Evolutionary conservation across 768 basidiomycete species (phyloP).

Genomic region (Mycena chlorophos): DNA sequence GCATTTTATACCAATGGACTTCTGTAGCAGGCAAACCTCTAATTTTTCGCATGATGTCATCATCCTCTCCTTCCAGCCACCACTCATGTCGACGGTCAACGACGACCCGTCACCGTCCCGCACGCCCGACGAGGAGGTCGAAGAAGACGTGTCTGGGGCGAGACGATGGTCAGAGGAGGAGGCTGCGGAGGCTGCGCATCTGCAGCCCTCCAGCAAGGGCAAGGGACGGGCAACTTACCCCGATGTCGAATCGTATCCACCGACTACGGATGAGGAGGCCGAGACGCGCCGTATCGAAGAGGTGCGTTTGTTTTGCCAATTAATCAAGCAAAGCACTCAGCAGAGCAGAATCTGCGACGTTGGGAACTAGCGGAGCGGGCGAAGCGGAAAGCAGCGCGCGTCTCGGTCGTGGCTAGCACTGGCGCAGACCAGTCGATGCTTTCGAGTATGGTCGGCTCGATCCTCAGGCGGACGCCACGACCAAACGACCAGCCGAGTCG

Average conservation of each 20-base stretch:
- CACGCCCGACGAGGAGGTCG: conserved; percentile 28
- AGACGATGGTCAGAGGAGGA: conserved; percentile 37
- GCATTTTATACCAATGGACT: too few relatives aligned
- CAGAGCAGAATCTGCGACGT: conserved; percentile 70
- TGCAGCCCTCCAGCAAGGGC: conserved; percentile 30
- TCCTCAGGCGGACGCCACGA: conserved; percentile 45
- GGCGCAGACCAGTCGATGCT: conserved; percentile 48
- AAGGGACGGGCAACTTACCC: conserved; percentile 18
- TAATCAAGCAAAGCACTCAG: not conserved
- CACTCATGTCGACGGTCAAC: not conserved
- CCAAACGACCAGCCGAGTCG: conserved; percentile 30
- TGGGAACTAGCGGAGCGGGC: conserved; percentile 81
- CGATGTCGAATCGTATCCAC: conserved; percentile 53
- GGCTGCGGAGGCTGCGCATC: conserved; percentile 14
- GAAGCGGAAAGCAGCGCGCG: conserved; percentile 71
- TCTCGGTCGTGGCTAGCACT: conserved; percentile 38
- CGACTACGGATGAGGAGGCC: conserved; percentile 60
- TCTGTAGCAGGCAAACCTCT: too few relatives aligned
- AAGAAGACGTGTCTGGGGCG: conserved; percentile 46
- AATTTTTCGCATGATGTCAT: conserved; percentile 10
- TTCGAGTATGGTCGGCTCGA: conserved; percentile 53
- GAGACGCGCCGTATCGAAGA: conserved; percentile 74
- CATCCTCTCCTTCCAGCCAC: not conserved
- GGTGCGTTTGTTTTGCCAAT: conserved; percentile 39
- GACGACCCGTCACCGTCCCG: not conserved